These are phyloP conservation scores for Cladorrhinum samala DNA, from an alignment of 495 filamentous ascomycete species.

Conservation along the genomic window DNA sequence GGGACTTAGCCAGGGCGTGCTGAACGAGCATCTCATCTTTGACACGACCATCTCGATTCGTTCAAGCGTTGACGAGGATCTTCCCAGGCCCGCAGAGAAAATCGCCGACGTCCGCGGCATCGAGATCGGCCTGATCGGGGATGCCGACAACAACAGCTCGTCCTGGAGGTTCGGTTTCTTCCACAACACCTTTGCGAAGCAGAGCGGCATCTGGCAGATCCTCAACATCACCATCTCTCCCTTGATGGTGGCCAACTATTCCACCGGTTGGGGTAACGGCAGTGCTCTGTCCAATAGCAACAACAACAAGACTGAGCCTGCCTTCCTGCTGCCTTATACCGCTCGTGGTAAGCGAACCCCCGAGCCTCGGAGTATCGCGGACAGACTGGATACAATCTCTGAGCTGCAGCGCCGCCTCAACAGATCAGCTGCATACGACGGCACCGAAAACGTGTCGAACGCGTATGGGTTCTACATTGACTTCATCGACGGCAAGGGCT, in stretches of 20 bases:
- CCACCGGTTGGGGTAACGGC: conserved; percentile 13
- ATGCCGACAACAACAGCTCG: conserved; percentile 1
- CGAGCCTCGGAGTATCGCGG: not conserved
- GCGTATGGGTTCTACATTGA: conserved; percentile 21
- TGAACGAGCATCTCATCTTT: conserved; percentile 20
- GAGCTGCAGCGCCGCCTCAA: conserved; percentile 14
- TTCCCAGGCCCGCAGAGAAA: not conserved
- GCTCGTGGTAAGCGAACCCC: not conserved
- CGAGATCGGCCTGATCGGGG: conserved; percentile 18
- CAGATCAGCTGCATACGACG: conserved; percentile 15
- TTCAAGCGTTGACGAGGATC: not conserved
- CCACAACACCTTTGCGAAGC: conserved; percentile 9
- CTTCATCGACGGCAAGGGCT: conserved; percentile 10
- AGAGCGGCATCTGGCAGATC: conserved; percentile 17
- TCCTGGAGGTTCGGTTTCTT: conserved; percentile 17
- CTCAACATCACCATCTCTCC: conserved; percentile 1
- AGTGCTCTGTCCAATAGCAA: conserved; percentile 3
- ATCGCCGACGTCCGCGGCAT: conserved; percentile 10
- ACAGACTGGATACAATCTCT: not conserved
- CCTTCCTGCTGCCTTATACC: not conserved
- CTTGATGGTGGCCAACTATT: conserved; percentile 11
- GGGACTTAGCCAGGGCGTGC: conserved; percentile 12
- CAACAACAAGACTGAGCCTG: not conserved
- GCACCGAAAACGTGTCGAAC: conserved; percentile 15
- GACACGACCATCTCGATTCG: conserved; percentile 12